phyloP scores from a whole-genome alignment of 2,329 filamentous ascomycete species.

The Beauveria medogensis region DNA sequence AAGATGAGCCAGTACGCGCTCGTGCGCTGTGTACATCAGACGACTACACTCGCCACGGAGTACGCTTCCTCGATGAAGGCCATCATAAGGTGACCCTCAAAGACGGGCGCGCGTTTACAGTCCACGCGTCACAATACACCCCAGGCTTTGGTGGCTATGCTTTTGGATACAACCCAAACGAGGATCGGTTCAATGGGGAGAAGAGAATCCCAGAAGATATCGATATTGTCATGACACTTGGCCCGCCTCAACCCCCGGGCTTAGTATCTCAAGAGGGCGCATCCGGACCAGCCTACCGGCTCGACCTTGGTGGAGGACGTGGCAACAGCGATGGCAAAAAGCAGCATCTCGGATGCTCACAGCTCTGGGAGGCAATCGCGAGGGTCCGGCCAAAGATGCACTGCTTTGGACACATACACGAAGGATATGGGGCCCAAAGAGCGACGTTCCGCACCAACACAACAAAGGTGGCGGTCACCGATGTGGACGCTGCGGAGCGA shows the following conservation, averaged over 20 bases:
- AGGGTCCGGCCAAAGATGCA: slow-evolving; percentile 17
- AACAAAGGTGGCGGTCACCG: neutral
- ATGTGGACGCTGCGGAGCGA: neutral
- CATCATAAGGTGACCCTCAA: slow-evolving; percentile 25
- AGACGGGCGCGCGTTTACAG: slow-evolving; percentile 29
- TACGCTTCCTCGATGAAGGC: slow-evolving; percentile 32
- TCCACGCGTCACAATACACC: slow-evolving; percentile 34
- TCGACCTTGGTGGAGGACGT: slow-evolving; percentile 20
- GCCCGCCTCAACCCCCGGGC: slow-evolving; percentile 22
- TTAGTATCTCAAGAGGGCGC: neutral
- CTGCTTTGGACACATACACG: slow-evolving; percentile 19
- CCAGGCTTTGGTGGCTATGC: slow-evolving; percentile 28
- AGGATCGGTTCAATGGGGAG: slow-evolving; percentile 11
- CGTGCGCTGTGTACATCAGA: neutral
- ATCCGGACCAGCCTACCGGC: neutral
- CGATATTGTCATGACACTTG: slow-evolving; percentile 20
- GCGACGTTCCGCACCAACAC: slow-evolving; percentile 5
- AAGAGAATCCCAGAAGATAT: slow-evolving; percentile 11
- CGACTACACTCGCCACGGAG: slow-evolving; percentile 1
- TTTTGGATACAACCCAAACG: slow-evolving; percentile 28
- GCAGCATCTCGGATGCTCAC: slow-evolving; percentile 15
- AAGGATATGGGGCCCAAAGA: slow-evolving; percentile 25
- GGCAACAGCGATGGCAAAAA: slow-evolving; percentile 14
- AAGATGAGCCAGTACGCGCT: slow-evolving; percentile 2
- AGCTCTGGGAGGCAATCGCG: slow-evolving; percentile 15